These are phyloP conservation scores for Ceratobasidium papillatum DNA, from an alignment of 1,284 basidiomycete genomes.

Conservation along the genomic window DNA sequence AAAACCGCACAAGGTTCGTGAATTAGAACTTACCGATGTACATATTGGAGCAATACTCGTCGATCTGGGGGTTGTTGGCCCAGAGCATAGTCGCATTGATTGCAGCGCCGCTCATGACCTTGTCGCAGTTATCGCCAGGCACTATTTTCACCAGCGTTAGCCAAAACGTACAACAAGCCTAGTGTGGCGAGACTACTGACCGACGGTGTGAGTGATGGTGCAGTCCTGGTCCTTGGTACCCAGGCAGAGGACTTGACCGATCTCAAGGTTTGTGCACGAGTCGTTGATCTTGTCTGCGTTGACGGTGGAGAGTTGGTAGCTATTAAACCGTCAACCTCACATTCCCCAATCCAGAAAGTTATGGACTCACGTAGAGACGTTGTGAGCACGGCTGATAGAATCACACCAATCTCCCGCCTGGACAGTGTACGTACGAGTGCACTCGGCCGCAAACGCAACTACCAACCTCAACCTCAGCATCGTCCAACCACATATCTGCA, in stretches of 20 bases:
- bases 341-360: not conserved
- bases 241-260: slow-evolving; percentile 61
- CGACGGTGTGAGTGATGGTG: slow-evolving; percentile 59
- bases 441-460: slow-evolving; percentile 60
- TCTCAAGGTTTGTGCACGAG: slow-evolving; percentile 65
- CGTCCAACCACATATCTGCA: not conserved
- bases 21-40: slow-evolving; percentile 72
- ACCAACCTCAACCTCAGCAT: slow-evolving; percentile 36
- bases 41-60: slow-evolving; percentile 65
- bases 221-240: slow-evolving; percentile 62
- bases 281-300: slow-evolving; percentile 63
- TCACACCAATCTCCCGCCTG: slow-evolving; percentile 71
- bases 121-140: slow-evolving; percentile 61
- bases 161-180: too few relatives aligned
- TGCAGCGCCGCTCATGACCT: slow-evolving; percentile 51
- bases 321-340: slow-evolving; percentile 48
- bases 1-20: slow-evolving; percentile 50
- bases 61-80: slow-evolving; percentile 74
- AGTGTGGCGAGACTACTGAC: slow-evolving; percentile 1
- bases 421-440: slow-evolving; percentile 68
- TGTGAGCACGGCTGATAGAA: slow-evolving; percentile 68
- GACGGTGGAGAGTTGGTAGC: slow-evolving; percentile 73
- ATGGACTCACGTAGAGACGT: slow-evolving; percentile 68
- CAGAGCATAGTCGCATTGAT: slow-evolving; percentile 63
- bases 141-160: slow-evolving; percentile 10